A percentile compares a stretch with the other conserved stretches of the same genome.
Conservation (phyloP, 176 grass and related monocot species). For the Cymbopogon citratus region DNA sequence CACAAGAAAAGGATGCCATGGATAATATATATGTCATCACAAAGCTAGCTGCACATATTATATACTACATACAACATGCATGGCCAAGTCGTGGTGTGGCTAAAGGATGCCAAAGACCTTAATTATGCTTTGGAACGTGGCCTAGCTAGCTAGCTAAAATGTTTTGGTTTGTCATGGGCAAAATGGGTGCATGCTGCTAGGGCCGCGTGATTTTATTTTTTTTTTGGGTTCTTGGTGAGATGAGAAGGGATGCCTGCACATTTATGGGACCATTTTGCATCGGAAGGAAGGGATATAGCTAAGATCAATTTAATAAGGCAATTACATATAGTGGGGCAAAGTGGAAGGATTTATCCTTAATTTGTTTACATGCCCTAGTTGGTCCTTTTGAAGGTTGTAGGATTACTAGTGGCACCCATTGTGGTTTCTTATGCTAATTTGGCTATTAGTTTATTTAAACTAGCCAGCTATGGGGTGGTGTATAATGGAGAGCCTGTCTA, state of each 20-base stretch:
- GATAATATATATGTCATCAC: neutral
- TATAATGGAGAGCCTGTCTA: neutral
- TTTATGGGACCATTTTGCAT: neutral
- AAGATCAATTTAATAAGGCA: neutral
- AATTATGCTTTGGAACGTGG: slow-evolving; percentile 20
- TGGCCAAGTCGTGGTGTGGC: slow-evolving; percentile 14
- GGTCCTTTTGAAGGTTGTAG: slow-evolving; percentile 20
- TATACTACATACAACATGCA: neutral
- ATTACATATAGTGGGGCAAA: neutral
- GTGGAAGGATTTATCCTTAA: neutral
- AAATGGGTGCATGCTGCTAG: slow-evolving; percentile 11
- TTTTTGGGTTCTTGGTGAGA: slow-evolving; percentile 23
- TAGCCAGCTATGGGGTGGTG: neutral
- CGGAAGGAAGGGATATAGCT: neutral
- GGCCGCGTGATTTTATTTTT: too few species aligned
- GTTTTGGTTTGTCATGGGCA: neutral
- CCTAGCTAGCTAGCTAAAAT: neutral
- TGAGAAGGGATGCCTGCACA: neutral
- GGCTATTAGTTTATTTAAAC: neutral
- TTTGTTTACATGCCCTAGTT: slow-evolving; percentile 25
- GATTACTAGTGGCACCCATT: neutral
- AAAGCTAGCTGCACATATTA: neutral
- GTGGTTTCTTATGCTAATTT: neutral
- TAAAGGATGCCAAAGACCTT: slow-evolving; percentile 34
- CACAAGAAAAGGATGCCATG: slow-evolving; percentile 11